phyloP scores from a whole-genome alignment of 306 rosid species.

The Potentilla sterilis region DNA sequence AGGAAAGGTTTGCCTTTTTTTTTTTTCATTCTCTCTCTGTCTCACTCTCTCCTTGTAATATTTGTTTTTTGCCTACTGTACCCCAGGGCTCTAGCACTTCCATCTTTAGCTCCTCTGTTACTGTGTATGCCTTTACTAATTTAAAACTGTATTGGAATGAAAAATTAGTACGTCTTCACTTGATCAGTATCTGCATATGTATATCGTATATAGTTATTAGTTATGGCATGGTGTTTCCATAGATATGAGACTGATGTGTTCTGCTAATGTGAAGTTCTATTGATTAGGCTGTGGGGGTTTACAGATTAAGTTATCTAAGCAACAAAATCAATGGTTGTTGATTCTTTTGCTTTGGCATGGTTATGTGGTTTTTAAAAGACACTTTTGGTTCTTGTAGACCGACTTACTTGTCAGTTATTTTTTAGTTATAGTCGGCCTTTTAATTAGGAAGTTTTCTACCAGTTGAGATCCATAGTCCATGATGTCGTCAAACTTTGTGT shows the following conservation, averaged over 20 bases:
- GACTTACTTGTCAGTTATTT: background rate
- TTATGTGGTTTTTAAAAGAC: background rate
- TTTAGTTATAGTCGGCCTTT: background rate
- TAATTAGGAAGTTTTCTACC: background rate
- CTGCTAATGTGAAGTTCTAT: background rate
- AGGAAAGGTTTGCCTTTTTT: conserved; percentile 68
- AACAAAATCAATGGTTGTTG: background rate
- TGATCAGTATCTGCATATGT: background rate
- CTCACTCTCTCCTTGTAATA: background rate
- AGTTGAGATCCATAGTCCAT: background rate
- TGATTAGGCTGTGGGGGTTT: background rate
- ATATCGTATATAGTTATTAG: background rate
- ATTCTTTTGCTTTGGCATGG: background rate
- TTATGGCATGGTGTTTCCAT: background rate
- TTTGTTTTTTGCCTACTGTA: background rate
- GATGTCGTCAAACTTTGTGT: background rate
- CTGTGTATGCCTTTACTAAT: background rate
- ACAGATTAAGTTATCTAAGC: background rate
- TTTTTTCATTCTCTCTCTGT: background rate
- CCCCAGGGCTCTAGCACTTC: background rate
- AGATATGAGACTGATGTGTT: background rate
- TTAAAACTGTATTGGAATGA: background rate
- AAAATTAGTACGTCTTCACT: background rate
- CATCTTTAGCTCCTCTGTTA: background rate
- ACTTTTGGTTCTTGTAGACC: background rate